Evolutionary conservation across 768 basidiomycete genomes (phyloP).

Genomic region (Leccinum truebloodii): DNA sequence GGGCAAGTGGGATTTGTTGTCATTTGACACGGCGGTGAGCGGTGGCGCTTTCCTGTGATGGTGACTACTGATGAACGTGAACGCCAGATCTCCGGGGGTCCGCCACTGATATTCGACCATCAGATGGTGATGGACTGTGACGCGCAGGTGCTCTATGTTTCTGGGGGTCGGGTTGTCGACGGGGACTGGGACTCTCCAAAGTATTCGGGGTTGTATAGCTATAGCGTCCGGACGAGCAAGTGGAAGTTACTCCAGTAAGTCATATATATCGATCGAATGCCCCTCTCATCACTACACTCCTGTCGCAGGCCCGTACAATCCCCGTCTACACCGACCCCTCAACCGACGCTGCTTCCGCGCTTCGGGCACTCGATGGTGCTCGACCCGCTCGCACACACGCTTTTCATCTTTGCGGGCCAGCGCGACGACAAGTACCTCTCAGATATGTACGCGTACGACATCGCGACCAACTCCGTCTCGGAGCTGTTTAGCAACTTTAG

Average conservation of each 20-base stretch:
- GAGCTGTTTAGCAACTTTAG: conserved; percentile 68
- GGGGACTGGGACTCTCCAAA: conserved; percentile 59
- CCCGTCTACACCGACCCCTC: conserved; percentile 23
- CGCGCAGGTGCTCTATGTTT: conserved; percentile 70
- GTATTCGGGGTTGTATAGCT: conserved; percentile 75
- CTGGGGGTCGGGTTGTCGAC: conserved; percentile 73
- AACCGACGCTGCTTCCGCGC: conserved; percentile 54
- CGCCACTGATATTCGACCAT: conserved; percentile 76
- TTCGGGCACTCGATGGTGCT: conserved; percentile 84
- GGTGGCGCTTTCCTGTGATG: too few relatives aligned
- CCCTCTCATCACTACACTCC: not conserved
- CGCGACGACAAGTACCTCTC: conserved; percentile 64
- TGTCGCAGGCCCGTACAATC: conserved; percentile 24
- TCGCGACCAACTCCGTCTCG: conserved; percentile 53
- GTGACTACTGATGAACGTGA: not conserved
- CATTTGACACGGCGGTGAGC: conserved; percentile 66
- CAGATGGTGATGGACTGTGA: conserved; percentile 78
- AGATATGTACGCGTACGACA: conserved; percentile 77
- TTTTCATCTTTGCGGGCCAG: conserved; percentile 78
- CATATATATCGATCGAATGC: not conserved
- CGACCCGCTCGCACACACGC: conserved; percentile 54
- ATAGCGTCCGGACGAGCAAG: conserved; percentile 60
- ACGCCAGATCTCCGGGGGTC: conserved; percentile 60
- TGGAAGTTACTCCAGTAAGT: conserved; percentile 73
- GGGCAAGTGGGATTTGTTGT: conserved; percentile 74